Evolutionary conservation across 1,284 basidiomycete species (phyloP), one percentile per base, ranked within the genome.

Genomic region (Ustilago curta): DNA sequence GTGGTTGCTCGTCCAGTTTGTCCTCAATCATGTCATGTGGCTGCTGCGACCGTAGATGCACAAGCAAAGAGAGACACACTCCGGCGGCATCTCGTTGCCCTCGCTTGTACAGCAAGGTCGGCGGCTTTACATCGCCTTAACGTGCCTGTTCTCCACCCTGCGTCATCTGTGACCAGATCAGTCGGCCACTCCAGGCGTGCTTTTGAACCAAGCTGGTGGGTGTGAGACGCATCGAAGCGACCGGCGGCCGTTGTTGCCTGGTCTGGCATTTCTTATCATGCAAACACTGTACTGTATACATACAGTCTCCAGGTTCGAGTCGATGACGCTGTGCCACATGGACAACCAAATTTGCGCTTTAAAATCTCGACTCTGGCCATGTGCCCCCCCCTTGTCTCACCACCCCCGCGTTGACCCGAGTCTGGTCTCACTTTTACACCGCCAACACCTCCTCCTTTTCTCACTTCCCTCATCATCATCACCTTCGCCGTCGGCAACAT

Each of bases 271-370:
- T 19, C 44, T 45, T 45, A 45, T 45, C 23, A 11, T 27, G 44
- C 44, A 27, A 27, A 16, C 35, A 16, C 14, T 14, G 7, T 37
- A 16, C 35, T 4, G 31, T 32, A 31, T 31, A 31, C 29, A 31
- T 4, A 5, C 29, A 9, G n/a, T 27, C 27, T 27, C 27, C 4
- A 27, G 3, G 27, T 12, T 43, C 4, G 44, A 45, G 14, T 45
- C 44, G 44, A 45, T 45, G 44, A 45, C 44, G 44, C 44, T 27
- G 23, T 27, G 44, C 44, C 43, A 44, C 43, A 44, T 44, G 43
- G 12, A 37, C 6, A 37, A 37, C 3, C 3, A 27, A 27, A 27
- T 7, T 4, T 14, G 35, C 35, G 35, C 35, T 37, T 37, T 37
- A 37, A 37, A 37, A 14, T 37, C 4, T 37, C 35, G 35, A 2